A percentile compares a stretch with the other conserved stretches of the same genome.
Evolutionary conservation across 257 asterid genomes (phyloP).

Genomic region (Schizonepeta tenuifolia): DNA sequence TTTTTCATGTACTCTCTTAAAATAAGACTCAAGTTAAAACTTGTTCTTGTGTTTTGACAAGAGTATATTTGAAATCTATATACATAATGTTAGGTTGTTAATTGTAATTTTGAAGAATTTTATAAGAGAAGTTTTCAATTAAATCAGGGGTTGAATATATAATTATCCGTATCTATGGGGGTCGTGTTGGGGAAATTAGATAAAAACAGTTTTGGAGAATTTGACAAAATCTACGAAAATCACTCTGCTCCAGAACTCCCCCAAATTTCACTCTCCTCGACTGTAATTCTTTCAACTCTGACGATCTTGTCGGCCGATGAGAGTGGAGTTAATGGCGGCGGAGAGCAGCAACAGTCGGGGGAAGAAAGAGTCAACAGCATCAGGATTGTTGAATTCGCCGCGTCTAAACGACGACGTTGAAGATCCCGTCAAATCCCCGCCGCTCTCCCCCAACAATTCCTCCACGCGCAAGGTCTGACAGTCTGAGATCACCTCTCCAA

Average conservation of each 20-base stretch:
- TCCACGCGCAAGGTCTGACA: conserved; percentile 77
- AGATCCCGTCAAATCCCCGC: conserved; percentile 80
- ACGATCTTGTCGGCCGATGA: conserved; percentile 38
- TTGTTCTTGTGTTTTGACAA: too few relatives aligned
- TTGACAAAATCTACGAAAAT: conserved; percentile 35
- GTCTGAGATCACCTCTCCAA: conserved; percentile 28
- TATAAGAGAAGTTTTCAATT: background rate
- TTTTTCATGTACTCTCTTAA: too few relatives aligned
- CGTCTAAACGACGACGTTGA: conserved; percentile 58
- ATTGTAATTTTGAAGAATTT: background rate
- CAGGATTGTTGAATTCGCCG: conserved; percentile 46
- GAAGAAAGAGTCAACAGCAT: conserved; percentile 68
- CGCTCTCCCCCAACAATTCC: conserved; percentile 76
- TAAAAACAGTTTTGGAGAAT: conserved; percentile 14
- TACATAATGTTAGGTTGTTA: background rate
- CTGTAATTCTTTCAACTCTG: conserved; percentile 22
- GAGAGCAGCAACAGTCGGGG: conserved; percentile 56
- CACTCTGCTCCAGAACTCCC: conserved; percentile 31
- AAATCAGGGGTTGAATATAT: conserved; percentile 17
- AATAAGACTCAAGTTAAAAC: too few relatives aligned
- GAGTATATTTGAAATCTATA: too few relatives aligned
- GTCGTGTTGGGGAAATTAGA: conserved; percentile 1
- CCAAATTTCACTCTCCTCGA: conserved; percentile 32
- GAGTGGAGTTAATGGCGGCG: conserved; percentile 71
- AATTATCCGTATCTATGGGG: conserved; percentile 7